Percentiles rank a stretch among this genome's conserved stretches.
phyloP scores from a whole-genome alignment of 495 filamentous ascomycete genomes.

The Chaetomium cochliodes region DNA sequence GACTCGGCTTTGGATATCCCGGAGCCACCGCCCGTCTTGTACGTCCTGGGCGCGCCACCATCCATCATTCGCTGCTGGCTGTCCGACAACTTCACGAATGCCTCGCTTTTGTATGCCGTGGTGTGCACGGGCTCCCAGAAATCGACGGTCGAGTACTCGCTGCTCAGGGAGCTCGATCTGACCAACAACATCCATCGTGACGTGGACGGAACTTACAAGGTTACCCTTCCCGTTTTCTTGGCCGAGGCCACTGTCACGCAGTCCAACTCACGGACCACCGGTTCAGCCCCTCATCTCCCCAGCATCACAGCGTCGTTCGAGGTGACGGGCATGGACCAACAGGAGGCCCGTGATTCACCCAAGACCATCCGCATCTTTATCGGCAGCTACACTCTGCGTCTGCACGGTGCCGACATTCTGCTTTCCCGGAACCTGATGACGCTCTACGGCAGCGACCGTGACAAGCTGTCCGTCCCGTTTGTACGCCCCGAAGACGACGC shows the following conservation, averaged over 20 bases:
- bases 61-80: conserved; percentile 97
- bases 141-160: conserved; percentile 69
- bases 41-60: conserved; percentile 80
- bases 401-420: conserved; percentile 85
- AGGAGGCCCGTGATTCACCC: conserved; percentile 46
- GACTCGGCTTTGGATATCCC: conserved; percentile 63
- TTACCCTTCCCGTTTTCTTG: conserved; percentile 80
- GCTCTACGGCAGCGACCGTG: conserved; percentile 80
- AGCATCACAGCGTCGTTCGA: conserved; percentile 74
- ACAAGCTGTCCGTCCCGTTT: conserved; percentile 88
- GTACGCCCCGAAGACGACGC: conserved; percentile 88
- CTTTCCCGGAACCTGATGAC: conserved; percentile 88
- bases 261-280: conserved; percentile 67
- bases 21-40: conserved; percentile 77
- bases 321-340: conserved; percentile 56
- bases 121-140: conserved; percentile 89
- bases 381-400: conserved; percentile 81
- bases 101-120: conserved; percentile 83
- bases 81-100: conserved; percentile 78
- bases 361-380: conserved; percentile 74
- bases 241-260: conserved; percentile 84
- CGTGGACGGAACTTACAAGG: conserved; percentile 58
- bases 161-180: conserved; percentile 71
- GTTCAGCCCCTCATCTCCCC: conserved; percentile 77
- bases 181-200: conserved; percentile 63